Evolutionary conservation across 2,329 filamentous ascomycete genomes (phyloP), one percentile per base, ranked within the genome.

Genomic region (Chaetomiaceae sp.): DNA sequence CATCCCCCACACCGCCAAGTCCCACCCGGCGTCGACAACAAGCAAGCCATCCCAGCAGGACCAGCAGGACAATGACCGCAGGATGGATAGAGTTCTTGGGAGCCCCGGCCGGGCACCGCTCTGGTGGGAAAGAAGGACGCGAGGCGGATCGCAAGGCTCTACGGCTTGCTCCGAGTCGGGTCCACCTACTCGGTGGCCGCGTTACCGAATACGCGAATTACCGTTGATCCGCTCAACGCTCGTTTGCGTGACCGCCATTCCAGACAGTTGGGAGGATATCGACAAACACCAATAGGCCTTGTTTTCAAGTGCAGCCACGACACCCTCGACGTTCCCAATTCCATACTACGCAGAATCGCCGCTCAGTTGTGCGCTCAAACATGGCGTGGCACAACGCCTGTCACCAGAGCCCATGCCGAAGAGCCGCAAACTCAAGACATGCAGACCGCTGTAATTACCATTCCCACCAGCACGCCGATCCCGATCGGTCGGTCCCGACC

Each of bases 401-500:
- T n/a, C n/a, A n/a, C n/a, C n/a, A n/a, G n/a, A n/a, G n/a, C n/a
- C n/a, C n/a, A n/a, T n/a, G n/a, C n/a, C n/a, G n/a, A n/a, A n/a
- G n/a, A 31, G 23, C 7, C 53, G 34, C 8, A 27, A 14, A 51
- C 31, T 22, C 19, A 36, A 44, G 34, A 27, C 37, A 47, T 17
- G 15, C 23, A 3, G 12, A 25, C 20, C 20, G 12, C 20, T 33
- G n/a, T 22, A 37, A 29, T 19, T 54, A 38, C 19, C 29, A 12
- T 44, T 29, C 17, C 43, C 39, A 27, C 37, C 40, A 31, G 12
- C 20, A 20, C 23, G 23, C 23, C 48, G 52, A 44, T 53, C 48
- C 45, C 45, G 52, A 53, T 55, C 54, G 48, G 38, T 51, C 31
- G 51, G 49, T 59, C 53, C 60, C 61, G 47, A 52, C 25, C 47